Evolutionary conservation across 352 stramenopile species (phyloP), one percentile per base, ranked within the genome.

Genomic region (Phytophthora pinifolia): DNA sequence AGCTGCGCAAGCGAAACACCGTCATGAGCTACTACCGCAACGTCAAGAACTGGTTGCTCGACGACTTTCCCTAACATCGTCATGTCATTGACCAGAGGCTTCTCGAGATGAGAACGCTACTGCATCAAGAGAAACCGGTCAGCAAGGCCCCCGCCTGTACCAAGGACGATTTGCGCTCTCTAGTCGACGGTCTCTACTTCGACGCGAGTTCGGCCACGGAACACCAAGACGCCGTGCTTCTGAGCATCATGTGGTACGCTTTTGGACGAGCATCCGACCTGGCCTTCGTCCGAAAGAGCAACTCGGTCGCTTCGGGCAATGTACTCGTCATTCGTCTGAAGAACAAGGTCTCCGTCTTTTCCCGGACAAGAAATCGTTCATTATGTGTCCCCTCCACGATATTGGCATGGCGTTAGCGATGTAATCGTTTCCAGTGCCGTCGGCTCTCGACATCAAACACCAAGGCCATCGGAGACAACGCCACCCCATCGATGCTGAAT

Each of bases 181-280:
- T 62, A 7, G 52, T 64, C 9, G 42, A 54, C 22, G 52, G 52
- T n/a, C 9, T 47, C 4, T 54, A 60, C 35, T 60, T 36, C 10
- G 27, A 50, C 13, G 36, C 51, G 1, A 17, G 14, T 9, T 53
- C 15, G 1, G 7, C 25, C 2, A 45, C 35, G 1, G 45, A 66
- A 17, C 60, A 73, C n/a, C 54, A 73, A 34, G 59, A 73, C 15
- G 54, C 59, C 5, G 50, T 39, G 3, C 15, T 63, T 34, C 5
- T 61, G 30, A 3, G 45, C 52, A 9, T 22, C 65, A 1, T 25
- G n/a, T n/a, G n/a, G n/a, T n/a, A n/a, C n/a, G n/a, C n/a, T n/a
- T n/a, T n/a, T n/a, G n/a, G n/a, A n/a, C n/a, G n/a, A n/a, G n/a
- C n/a, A n/a, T n/a, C n/a, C n/a, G n/a, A n/a, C n/a, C n/a, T n/a